Base-by-base conservation (phyloP, 192 early-diverging fungal genomes). In the Coemansia aciculifera region DNA sequence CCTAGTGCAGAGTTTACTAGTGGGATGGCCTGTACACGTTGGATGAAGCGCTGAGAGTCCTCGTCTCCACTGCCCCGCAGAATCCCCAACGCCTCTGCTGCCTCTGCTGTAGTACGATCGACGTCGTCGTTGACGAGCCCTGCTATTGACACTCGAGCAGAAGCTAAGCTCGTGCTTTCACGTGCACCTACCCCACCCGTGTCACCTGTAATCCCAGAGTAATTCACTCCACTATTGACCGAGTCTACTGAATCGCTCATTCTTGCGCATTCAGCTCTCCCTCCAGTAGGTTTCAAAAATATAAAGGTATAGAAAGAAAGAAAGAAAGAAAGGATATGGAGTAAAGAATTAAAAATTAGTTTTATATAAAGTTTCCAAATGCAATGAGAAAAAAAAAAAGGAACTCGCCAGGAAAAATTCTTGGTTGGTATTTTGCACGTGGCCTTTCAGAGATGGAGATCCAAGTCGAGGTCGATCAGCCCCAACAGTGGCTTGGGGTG, bases 11-110 rank as follows among this genome's bases (percentile, higher is more conserved):
- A 86, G 67, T 90, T 92, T 38, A 96, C 90, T 9, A 95, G 51
- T 11, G 93, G 93, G 32, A 93, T 84, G 67, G 78, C 89, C 68
- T 91, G 88, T 60, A 96, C 89, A 40, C 92, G 87, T 60, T 85
- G 82, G 61, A 96, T 88, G 51, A 96, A 93, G 3, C 64, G 77
- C 84, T 44, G 40, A n/a, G 62, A 63, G 29, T 60, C 36, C 12
- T 32, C 39, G 70, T 39, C 67, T 72, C 15, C 70, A 59, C 48
- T 54, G 42, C 32, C 56, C 1, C 69, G 52, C 61, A 77, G 31
- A 21, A 56, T 62, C 23, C 60, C 75, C 60, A 72, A 48, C 21
- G 75, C 59, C 51, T 71, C 62, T 23, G 75, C 75, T 10, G 68
- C 69, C 44, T 73, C 71, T 5, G 59, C 69, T 61, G 67, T 75